phyloP scores from a whole-genome alignment of 768 basidiomycete genomes.

The Trametes coccinea region DNA sequence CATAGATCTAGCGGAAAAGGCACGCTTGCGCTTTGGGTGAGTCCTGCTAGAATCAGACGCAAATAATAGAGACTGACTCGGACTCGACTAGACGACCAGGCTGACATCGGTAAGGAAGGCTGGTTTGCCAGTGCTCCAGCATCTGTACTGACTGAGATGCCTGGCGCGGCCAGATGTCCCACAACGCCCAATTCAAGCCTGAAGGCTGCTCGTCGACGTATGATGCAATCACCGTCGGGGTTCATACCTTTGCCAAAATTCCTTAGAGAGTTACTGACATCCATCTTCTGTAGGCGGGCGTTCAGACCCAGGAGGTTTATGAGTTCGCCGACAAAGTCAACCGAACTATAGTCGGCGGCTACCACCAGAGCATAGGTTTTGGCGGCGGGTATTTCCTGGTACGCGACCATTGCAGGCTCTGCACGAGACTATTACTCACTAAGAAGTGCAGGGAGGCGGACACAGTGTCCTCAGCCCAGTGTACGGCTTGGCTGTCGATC shows the following conservation, averaged over 20 bases:
- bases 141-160: too few relatives aligned
- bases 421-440: too few relatives aligned
- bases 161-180: constrained; percentile 11
- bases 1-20: not conserved
- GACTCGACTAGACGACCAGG: too few relatives aligned
- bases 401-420: constrained; percentile 20
- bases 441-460: constrained; percentile 16
- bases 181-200: constrained; percentile 18
- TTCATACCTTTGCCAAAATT: not conserved
- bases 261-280: not conserved
- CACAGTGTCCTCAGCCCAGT: constrained; percentile 33
- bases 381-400: constrained; percentile 37
- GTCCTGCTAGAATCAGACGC: not conserved
- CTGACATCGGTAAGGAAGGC: too few relatives aligned
- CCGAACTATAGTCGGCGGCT: constrained; percentile 39
- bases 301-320: constrained; percentile 33
- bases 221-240: constrained; percentile 34
- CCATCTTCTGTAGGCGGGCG: constrained; percentile 32
- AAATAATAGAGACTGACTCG: not conserved
- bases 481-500: constrained; percentile 34
- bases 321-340: constrained; percentile 38
- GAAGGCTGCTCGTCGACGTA: constrained; percentile 28
- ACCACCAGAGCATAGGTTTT: constrained; percentile 37
- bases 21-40: not conserved
- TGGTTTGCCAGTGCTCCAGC: too few relatives aligned